phyloP scores from a whole-genome alignment of 768 basidiomycete species.

The Boletus edulis region DNA sequence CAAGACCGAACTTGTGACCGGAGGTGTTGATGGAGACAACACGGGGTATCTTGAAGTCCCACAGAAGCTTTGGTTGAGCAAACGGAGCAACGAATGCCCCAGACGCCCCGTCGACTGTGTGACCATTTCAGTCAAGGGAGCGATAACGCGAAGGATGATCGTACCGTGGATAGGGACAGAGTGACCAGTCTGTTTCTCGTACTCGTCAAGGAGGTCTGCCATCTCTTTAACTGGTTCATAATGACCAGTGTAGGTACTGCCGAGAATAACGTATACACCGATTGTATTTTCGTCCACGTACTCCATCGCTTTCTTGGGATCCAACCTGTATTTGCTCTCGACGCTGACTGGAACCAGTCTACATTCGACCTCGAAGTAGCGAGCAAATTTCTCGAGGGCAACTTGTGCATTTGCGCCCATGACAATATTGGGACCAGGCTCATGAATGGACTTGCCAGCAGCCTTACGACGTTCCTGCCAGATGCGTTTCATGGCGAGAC shows the following conservation, averaged over 20 bases:
- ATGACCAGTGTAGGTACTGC: conserved; percentile 56
- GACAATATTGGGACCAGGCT: conserved; percentile 63
- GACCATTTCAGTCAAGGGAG: conserved; percentile 1
- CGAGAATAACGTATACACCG: conserved; percentile 61
- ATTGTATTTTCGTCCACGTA: conserved; percentile 72
- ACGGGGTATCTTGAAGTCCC: conserved; percentile 61
- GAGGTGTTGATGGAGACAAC: conserved; percentile 59
- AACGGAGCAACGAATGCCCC: conserved; percentile 67
- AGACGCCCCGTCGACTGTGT: conserved; percentile 53
- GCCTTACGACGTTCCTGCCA: conserved; percentile 70
- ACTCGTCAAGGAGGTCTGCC: conserved; percentile 65
- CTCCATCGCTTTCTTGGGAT: conserved; percentile 61
- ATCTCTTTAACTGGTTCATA: conserved; percentile 86
- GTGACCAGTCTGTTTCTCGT: conserved; percentile 45
- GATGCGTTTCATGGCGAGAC: conserved; percentile 66
- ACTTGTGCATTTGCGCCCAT: conserved; percentile 73
- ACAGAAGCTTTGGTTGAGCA: conserved; percentile 47
- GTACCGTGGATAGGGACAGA: conserved; percentile 42
- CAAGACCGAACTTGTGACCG: conserved; percentile 61
- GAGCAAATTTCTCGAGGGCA: conserved; percentile 67
- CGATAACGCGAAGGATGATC: conserved; percentile 24
- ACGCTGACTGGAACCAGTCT: conserved; percentile 61
- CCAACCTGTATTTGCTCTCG: conserved; percentile 77
- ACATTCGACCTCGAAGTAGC: conserved; percentile 65
- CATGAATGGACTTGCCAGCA: conserved; percentile 61